phyloP scores from a whole-genome alignment of 176 grass and related monocot species.

The Hsuehochloa calcarea region DNA sequence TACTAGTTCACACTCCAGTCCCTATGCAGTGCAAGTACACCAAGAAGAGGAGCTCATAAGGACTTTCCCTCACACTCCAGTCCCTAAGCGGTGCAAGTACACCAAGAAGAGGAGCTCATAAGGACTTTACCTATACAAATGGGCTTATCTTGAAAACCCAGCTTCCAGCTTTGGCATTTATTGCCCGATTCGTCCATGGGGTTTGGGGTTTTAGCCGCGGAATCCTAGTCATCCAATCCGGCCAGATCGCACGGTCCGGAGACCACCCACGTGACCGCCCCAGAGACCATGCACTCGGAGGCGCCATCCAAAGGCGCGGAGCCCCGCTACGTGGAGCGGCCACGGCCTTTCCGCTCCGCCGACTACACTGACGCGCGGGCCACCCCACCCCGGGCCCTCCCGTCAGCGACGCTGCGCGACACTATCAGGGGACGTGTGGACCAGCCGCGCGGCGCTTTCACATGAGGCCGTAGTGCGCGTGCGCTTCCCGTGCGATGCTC shows the following conservation, averaged over 20 bases:
- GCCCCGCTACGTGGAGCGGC: constrained; percentile 44
- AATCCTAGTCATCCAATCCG: neutral
- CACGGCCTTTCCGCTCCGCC: neutral
- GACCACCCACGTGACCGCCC: constrained; percentile 6
- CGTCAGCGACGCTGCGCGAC: neutral
- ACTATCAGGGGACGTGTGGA: neutral
- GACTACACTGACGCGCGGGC: neutral
- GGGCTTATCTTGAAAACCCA: rapidly evolving
- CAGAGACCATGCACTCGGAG: constrained; percentile 37
- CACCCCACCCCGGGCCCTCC: rapidly evolving
- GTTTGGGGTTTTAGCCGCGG: constrained; percentile 35
- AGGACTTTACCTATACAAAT: rapidly evolving
- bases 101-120: rapidly evolving
- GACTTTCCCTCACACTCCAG: neutral
- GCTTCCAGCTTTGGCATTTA: constrained; percentile 3
- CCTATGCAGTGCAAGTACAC: rapidly evolving
- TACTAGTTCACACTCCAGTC: rapidly evolving
- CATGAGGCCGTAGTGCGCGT: neutral
- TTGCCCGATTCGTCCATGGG: neutral
- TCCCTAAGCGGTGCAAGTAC: rapidly evolving
- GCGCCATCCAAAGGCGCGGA: constrained; percentile 57
- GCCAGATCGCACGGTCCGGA: neutral
- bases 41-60: rapidly evolving
- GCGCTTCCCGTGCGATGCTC: neutral
- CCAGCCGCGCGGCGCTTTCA: neutral